Evolutionary conservation across 331 rosid genomes (phyloP).

Genomic region (Pyracantha coccinea): DNA sequence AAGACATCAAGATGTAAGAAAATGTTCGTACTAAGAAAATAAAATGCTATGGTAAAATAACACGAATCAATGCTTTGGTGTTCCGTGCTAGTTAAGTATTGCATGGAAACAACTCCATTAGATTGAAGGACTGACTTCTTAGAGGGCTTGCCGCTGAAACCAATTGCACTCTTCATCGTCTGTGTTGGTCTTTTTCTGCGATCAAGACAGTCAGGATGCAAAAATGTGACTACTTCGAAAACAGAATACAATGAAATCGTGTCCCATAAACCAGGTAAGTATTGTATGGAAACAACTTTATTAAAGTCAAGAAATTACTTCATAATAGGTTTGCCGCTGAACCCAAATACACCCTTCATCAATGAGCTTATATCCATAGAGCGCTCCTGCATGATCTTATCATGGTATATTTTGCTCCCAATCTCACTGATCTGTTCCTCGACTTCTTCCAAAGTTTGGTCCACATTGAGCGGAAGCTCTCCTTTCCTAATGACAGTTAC

Average conservation of each 20-base stretch:
- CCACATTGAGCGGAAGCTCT: constrained; percentile 80
- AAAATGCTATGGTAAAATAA: background rate
- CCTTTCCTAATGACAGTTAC: constrained; percentile 85
- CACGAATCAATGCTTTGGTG: background rate
- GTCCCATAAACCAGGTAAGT: background rate
- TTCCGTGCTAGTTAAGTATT: background rate
- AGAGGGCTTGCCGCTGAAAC: constrained; percentile 37
- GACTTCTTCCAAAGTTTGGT: constrained; percentile 80
- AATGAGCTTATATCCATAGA: constrained; percentile 79
- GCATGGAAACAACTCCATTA: background rate
- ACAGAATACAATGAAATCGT: background rate
- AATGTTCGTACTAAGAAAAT: background rate
- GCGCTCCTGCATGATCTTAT: constrained; percentile 64
- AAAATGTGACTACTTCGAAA: background rate
- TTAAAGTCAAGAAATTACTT: constrained; percentile 36
- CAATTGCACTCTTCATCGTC: constrained; percentile 59
- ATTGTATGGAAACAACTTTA: background rate
- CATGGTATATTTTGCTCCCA: constrained; percentile 95
- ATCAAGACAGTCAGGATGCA: constrained; percentile 2
- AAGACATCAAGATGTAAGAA: constrained; percentile 7
- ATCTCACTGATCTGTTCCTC: constrained; percentile 79
- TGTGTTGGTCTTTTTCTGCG: constrained; percentile 43
- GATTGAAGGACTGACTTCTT: background rate
- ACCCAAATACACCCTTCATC: constrained; percentile 87
- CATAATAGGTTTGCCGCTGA: constrained; percentile 37